Conservation (phyloP, 257 asterid genomes). For the Fraxinus anomala region DNA sequence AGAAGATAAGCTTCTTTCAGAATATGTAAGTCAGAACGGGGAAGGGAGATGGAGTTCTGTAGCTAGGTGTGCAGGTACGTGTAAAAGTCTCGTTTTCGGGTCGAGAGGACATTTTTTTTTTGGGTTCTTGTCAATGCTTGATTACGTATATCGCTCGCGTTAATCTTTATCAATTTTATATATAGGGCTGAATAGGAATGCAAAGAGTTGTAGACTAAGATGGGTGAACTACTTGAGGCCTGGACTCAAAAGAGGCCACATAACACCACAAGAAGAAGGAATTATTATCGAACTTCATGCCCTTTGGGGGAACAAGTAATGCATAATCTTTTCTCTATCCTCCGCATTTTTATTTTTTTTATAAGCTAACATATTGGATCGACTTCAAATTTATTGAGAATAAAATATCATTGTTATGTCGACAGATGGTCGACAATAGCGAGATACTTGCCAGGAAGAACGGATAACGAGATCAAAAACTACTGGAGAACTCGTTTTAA, state of each 20-base stretch:
- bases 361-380: neutral
- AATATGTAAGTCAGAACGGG: constrained; percentile 37
- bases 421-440: constrained; percentile 63
- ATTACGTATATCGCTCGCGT: neutral
- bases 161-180: neutral
- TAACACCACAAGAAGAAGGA: constrained; percentile 56
- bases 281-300: constrained; percentile 59
- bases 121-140: neutral
- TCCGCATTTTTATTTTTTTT: too few relatives aligned
- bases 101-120: neutral
- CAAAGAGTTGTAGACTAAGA: constrained; percentile 58
- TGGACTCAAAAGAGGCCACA: constrained; percentile 51
- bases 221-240: constrained; percentile 70
- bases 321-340: neutral
- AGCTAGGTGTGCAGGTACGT: constrained; percentile 43
- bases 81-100: too few relatives aligned
- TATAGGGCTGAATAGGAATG: constrained; percentile 54
- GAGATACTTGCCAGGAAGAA: constrained; percentile 55
- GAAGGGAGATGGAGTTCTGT: constrained; percentile 64
- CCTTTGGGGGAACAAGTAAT: constrained; percentile 59
- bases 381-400: neutral
- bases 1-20: constrained; percentile 45
- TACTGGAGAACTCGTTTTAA: constrained; percentile 66
- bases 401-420: neutral
- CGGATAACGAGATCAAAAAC: constrained; percentile 59